Percentiles rank a stretch among this genome's conserved stretches.
Conservation (phyloP, 192 early-diverging fungal genomes). For the Polychytrium aggregatum region DNA sequence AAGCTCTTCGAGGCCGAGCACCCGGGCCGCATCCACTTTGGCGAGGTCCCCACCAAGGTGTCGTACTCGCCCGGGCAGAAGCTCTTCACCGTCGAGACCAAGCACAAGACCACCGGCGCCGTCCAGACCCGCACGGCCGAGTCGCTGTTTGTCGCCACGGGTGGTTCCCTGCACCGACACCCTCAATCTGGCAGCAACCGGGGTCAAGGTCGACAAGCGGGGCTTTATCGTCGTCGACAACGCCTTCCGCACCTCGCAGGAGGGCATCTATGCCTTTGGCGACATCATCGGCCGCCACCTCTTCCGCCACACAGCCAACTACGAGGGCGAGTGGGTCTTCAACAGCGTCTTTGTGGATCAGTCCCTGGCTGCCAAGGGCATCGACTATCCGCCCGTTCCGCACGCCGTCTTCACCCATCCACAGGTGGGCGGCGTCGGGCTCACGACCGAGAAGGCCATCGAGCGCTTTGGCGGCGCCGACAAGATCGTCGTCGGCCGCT, state of each 20-base stretch:
- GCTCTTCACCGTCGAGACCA: neutral
- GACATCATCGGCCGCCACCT: constrained; percentile 24
- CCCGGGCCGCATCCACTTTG: neutral
- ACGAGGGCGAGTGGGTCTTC: constrained; percentile 26
- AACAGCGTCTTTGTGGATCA: neutral
- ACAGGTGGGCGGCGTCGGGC: constrained; percentile 24
- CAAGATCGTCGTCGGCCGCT: constrained; percentile 17
- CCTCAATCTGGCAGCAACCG: constrained; percentile 4
- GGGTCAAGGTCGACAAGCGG: constrained; percentile 4
- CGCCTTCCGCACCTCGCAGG: constrained; percentile 9
- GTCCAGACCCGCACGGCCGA: neutral
- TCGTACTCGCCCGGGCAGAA: constrained; percentile 2
- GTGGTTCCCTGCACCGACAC: constrained; percentile 13
- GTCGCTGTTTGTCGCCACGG: constrained; percentile 18
- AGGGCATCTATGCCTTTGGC: constrained; percentile 19
- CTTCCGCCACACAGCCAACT: constrained; percentile 27
- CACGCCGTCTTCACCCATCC: constrained; percentile 26
- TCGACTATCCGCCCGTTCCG: constrained; percentile 24
- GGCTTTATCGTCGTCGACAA: constrained; percentile 20
- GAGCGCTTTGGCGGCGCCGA: constrained; percentile 8
- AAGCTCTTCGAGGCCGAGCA: constrained; percentile 6
- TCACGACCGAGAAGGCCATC: constrained; percentile 13
- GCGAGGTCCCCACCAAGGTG: neutral
- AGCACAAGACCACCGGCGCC: neutral
- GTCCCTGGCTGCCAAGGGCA: neutral